Base-by-base conservation (phyloP, 2,329 filamentous ascomycete species). In the Phoma sp. region DNA sequence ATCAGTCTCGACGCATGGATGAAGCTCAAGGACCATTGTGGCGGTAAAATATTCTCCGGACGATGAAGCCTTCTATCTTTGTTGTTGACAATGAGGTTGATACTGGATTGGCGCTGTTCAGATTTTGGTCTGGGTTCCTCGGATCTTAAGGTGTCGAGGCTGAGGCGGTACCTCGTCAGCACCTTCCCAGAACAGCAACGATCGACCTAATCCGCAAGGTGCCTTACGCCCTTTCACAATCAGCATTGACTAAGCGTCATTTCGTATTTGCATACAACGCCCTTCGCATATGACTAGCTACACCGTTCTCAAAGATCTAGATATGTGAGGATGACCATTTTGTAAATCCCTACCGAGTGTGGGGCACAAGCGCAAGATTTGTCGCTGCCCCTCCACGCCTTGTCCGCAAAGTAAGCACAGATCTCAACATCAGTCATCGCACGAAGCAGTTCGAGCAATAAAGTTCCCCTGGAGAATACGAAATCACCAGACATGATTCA, bases 1-100 rank as follows among this genome's bases (percentile, higher is more conserved):
- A 53, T 76, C 74, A 36, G 57, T 29, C 23, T 68, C 62, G 2
- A 52, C 47, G 29, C 71, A 49, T 8, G 58, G 68, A 7, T 62
- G 67, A 22, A 76, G 36, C 64, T 75, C 61, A 38, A 76, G 69
- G 14, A 67, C 65, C 74, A 76, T 33, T n/a, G 7, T 33, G 32
- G 13, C 10, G 32, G 2, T 33, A 11, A 29, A 9, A 9, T 7
- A 29, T 29, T 6, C 27, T 29, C 27, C 18, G 9, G 27, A 7
- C 27, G 9, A 29, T 29, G 27, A 29, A 29, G 27, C 27, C 27
- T 6, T 29, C 27, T 29, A 29, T 29, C 9, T 7, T 29, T 9
- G 9, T 5, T 76, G 3, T 22, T 49, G 25, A 2, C 18, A 18
- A 18, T 18, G 18, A 18, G 18, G 18, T 18, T 18, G 18, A 18